Base-by-base conservation (phyloP, 1,139 yeast genomes). In the Geotrichum europaeum region DNA sequence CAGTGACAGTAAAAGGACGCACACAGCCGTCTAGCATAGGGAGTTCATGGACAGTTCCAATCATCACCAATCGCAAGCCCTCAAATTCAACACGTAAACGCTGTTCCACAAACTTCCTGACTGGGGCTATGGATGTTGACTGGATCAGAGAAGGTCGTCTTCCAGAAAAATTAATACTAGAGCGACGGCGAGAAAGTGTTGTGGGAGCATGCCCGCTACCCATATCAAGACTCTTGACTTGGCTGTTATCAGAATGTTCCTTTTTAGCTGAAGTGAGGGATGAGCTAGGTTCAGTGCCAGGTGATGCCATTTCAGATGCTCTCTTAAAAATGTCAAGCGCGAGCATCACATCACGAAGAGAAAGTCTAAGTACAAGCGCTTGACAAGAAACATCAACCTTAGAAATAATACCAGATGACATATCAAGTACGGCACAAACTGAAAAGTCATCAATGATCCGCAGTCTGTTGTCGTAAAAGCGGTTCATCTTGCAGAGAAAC, bases 41-140 rank as follows among this genome's bases (percentile, higher is more conserved):
- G 63, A 95, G 79, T 72, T 94, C 99, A 70, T 94, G 96, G 55
- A 90, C 86, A 73, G 89, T 96, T 68, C 98, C 98, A 67, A 94
- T 89, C 58, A 94, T 76, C 2, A 94, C 96, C 63, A 94, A 76
- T 64, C 99, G 80, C 63, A 90, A 72, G 0, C 98, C 99, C 18
- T 89, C 94, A 65, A 91, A 75, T 57, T 84, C 84, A 0, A 87
- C 87, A 53, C 75, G 79, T 60, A 92, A 72, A 57, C 83, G 43
- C 24, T 54, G 57, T 20, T 47, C 51, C 47, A 47, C 32, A 20
- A 47, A 47, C 9, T 15, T 15, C 28, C 12, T 45, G 24, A 36
- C 15, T 30, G 24, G 25, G 6, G n/a, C 25, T n/a, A 36, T n/a
- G 18, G 51, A 12, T 25, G 18, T 30, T 49, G 18, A 30, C 49